Percentiles rank a stretch among this genome's conserved stretches.
Evolutionary conservation across 352 stramenopile species (phyloP).

Genomic region (Halophytophthora polymorphica): DNA sequence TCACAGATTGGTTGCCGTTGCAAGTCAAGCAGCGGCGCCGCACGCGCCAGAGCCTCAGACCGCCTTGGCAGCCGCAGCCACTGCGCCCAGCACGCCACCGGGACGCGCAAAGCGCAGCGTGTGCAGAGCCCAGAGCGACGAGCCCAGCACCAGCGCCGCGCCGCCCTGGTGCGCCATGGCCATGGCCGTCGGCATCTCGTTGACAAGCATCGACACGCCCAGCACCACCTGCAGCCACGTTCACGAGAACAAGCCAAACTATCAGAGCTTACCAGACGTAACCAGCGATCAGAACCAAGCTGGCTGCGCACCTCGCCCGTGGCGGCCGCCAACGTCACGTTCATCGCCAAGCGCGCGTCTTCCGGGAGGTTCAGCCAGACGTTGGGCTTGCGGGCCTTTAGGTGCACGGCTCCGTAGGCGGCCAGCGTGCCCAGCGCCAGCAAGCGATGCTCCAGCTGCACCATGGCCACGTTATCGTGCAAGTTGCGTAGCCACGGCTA

Average conservation of each 20-base stretch:
- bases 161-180: constrained; percentile 91
- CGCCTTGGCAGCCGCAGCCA: constrained; percentile 12
- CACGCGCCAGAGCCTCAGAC: neutral
- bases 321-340: constrained; percentile 48
- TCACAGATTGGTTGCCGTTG: constrained; percentile 7
- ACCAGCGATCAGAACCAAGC: neutral
- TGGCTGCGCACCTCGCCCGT: constrained; percentile 31
- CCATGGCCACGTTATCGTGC: constrained; percentile 95
- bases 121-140: constrained; percentile 66
- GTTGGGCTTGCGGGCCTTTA: constrained; percentile 52
- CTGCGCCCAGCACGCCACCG: constrained; percentile 24
- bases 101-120: constrained; percentile 61
- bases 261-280: neutral
- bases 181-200: constrained; percentile 92
- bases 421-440: constrained; percentile 87
- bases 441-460: constrained; percentile 96
- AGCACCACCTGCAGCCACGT: constrained; percentile 72
- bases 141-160: constrained; percentile 47
- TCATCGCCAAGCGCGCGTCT: constrained; percentile 54
- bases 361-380: constrained; percentile 71
- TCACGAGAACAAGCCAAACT: too few relatives aligned
- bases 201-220: constrained; percentile 93
- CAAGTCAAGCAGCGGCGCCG: constrained; percentile 14
- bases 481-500: constrained; percentile 90
- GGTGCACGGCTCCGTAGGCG: constrained; percentile 45